Evolutionary conservation across 1,284 basidiomycete genomes (phyloP).

Genomic region (Cutaneotrichosporon cyanovorans): DNA sequence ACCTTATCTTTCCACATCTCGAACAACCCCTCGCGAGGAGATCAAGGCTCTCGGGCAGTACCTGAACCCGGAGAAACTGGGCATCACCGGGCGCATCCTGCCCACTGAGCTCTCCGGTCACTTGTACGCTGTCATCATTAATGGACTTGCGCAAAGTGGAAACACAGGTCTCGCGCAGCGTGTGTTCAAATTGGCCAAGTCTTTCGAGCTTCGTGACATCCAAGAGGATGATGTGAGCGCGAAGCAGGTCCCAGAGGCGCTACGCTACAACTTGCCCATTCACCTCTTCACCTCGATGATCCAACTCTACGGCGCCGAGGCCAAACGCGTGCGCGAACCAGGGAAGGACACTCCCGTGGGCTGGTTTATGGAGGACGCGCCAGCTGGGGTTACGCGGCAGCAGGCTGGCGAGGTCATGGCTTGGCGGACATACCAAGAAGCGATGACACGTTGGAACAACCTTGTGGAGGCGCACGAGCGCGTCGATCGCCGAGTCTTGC

Average conservation of each 20-base stretch:
- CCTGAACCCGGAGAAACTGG: slow-evolving; percentile 4
- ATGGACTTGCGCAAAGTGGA: slow-evolving; percentile 23
- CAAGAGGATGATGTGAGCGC: slow-evolving; percentile 1
- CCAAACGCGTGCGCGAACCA: slow-evolving; percentile 2
- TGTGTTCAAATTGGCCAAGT: slow-evolving; percentile 23
- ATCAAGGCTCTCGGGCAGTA: not conserved
- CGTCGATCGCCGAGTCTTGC: not conserved
- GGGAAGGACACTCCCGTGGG: not conserved
- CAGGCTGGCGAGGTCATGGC: slow-evolving; percentile 10
- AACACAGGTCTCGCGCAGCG: slow-evolving; percentile 31
- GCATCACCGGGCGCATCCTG: slow-evolving; percentile 7
- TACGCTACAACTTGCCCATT: slow-evolving; percentile 17
- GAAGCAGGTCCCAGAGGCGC: not conserved
- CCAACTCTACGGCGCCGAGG: slow-evolving; percentile 15
- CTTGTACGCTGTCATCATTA: slow-evolving; percentile 24
- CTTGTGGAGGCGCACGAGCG: not conserved
- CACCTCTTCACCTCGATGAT: slow-evolving; percentile 28
- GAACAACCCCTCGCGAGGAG: not conserved
- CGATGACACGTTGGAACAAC: not conserved
- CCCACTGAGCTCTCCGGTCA: slow-evolving; percentile 13
- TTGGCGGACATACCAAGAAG: not conserved
- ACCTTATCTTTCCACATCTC: slow-evolving; percentile 24
- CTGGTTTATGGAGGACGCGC: not conserved
- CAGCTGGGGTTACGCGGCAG: not conserved
- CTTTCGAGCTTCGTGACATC: slow-evolving; percentile 1